phyloP scores from a whole-genome alignment of 2,329 filamentous ascomycete species.

The Tothia fuscella region DNA sequence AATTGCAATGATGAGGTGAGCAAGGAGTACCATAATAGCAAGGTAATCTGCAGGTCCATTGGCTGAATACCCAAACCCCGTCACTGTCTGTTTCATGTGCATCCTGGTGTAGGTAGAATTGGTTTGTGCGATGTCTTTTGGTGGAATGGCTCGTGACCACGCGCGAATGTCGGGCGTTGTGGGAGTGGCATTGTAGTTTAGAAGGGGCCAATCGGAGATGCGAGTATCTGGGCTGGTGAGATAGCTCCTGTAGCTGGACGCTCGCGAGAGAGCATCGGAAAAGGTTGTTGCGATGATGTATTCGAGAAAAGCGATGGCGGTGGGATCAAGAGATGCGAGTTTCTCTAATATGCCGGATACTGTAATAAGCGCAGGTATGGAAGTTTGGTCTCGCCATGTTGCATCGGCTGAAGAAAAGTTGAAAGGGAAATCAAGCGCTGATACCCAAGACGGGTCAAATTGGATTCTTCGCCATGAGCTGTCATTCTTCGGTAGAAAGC shows the following conservation, averaged over 20 bases:
- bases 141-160: background rate
- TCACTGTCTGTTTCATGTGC: background rate
- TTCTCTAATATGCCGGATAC: background rate
- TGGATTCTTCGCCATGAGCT: background rate
- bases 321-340: background rate
- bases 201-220: background rate
- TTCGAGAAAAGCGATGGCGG: background rate
- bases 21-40: background rate
- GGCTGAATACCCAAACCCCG: background rate
- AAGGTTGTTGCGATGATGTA: background rate
- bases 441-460: background rate
- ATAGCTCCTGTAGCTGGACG: background rate
- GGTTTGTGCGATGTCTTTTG: background rate
- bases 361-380: background rate
- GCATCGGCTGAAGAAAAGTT: background rate
- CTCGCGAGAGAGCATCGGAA: background rate
- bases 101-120: background rate
- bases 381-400: background rate
- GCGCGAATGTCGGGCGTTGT: background rate
- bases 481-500: background rate
- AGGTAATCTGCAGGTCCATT: background rate
- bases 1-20: background rate
- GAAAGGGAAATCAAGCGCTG: background rate
- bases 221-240: background rate
- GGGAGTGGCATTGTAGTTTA: background rate